Percentiles rank a stretch among this genome's conserved stretches.
Evolutionary conservation across 2,329 filamentous ascomycete species (phyloP).

Genomic region (Penicillium sp.): DNA sequence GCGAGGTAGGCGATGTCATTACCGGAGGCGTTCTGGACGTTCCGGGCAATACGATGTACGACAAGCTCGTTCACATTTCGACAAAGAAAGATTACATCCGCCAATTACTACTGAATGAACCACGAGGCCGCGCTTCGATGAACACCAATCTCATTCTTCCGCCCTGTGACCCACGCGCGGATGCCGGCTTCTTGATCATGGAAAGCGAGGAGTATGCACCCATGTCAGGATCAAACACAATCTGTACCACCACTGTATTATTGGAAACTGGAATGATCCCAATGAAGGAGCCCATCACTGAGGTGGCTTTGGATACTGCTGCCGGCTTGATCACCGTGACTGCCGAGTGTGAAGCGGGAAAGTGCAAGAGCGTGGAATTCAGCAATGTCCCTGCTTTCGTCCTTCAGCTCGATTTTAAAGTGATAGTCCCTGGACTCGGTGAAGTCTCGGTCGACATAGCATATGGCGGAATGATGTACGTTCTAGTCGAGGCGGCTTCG

Average conservation of each 20-base stretch:
- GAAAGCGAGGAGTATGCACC: slow-evolving; percentile 48
- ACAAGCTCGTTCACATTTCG: slow-evolving; percentile 48
- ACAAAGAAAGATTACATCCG: slow-evolving; percentile 43
- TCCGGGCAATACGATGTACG: slow-evolving; percentile 46
- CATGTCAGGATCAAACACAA: slow-evolving; percentile 49
- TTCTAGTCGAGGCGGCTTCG: slow-evolving; percentile 41
- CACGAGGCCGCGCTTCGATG: slow-evolving; percentile 45
- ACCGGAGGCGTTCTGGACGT: slow-evolving; percentile 49
- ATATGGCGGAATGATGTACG: slow-evolving; percentile 50
- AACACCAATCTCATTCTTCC: slow-evolving; percentile 44
- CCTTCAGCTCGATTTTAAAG: slow-evolving; percentile 38
- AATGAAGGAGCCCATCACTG: slow-evolving; percentile 47
- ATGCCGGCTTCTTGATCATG: slow-evolving; percentile 49
- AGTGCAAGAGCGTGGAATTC: slow-evolving; percentile 47
- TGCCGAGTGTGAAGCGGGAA: slow-evolving; percentile 44
- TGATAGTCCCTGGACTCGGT: slow-evolving; percentile 45
- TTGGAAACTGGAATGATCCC: slow-evolving; percentile 50
- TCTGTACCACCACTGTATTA: slow-evolving; percentile 46
- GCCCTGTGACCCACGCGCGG: slow-evolving; percentile 45
- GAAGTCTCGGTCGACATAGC: slow-evolving; percentile 45
- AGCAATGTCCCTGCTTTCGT: slow-evolving; percentile 49
- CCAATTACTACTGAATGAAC: slow-evolving; percentile 48
- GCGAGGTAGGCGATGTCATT: slow-evolving; percentile 51
- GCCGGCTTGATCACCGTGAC: slow-evolving; percentile 45
- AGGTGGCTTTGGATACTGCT: slow-evolving; percentile 45